Evolutionary conservation across 768 basidiomycete species (phyloP).

Genomic region (Peribolospora baueri): DNA sequence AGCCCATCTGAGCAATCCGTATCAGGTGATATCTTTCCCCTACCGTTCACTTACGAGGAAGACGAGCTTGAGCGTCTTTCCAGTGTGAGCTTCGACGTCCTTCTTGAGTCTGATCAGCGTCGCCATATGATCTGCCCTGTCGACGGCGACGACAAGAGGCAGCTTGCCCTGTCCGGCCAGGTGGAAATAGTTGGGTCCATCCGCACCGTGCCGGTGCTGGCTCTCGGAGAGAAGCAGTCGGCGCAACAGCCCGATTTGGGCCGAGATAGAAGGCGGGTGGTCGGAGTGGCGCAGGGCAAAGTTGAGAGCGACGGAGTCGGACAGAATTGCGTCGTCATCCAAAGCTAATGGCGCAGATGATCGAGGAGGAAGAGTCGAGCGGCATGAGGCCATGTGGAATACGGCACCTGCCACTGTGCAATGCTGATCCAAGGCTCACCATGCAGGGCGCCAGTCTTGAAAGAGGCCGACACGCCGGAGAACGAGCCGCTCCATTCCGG

Average conservation of each 20-base stretch:
- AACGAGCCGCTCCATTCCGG: neutral
- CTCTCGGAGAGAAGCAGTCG: constrained; percentile 28
- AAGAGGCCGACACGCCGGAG: constrained; percentile 1
- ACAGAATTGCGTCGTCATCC: constrained; percentile 35
- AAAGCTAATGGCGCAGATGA: constrained; percentile 17
- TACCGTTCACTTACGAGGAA: too few relatives aligned
- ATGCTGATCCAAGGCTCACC: neutral
- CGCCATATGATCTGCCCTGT: constrained; percentile 48
- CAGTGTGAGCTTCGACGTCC: constrained; percentile 30
- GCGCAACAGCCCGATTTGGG: constrained; percentile 52
- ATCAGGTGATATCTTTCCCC: too few relatives aligned
- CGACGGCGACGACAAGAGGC: constrained; percentile 35
- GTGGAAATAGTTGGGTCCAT: neutral
- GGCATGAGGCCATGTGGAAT: too few relatives aligned
- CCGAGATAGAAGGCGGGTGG: constrained; percentile 38
- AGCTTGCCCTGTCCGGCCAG: constrained; percentile 25
- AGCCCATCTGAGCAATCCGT: neutral
- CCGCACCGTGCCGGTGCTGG: neutral
- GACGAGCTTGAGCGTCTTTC: constrained; percentile 21
- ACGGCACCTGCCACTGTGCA: too few relatives aligned
- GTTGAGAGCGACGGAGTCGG: constrained; percentile 41
- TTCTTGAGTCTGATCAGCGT: constrained; percentile 38
- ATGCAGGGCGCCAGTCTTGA: constrained; percentile 2
- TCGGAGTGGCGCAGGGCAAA: constrained; percentile 30
- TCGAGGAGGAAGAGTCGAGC: neutral